Base-by-base conservation (phyloP, 2,329 filamentous ascomycete species). In the Aspergillaceae sp. region DNA sequence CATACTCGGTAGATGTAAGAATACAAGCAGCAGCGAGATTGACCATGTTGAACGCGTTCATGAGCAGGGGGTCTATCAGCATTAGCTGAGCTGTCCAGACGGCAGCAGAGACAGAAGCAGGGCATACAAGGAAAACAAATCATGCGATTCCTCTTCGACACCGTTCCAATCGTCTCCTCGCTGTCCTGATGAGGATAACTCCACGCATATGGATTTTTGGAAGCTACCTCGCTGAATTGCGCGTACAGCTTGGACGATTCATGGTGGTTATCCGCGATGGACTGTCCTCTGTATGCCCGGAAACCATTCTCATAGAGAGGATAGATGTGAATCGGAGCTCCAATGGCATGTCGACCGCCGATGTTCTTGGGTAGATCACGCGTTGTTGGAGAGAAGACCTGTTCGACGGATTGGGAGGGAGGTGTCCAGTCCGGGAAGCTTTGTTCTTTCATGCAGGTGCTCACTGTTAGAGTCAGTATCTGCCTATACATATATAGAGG, bases 11-110 rank as follows among this genome's bases (percentile, higher is more conserved):
- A 0, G 78, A 79, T 0, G 82, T 85, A 3, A 86, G 48, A 10
- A 86, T 69, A 47, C 75, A 74, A 5, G 81, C 79, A 0, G 72
- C 77, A 2, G 81, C 75, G 9, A 85, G 65, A 49, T 86, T 85
- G 33, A 86, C 75, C 2, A 73, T 82, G 52, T 85, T 86, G 64
- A 84, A 85, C 0, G 82, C 82, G 55, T 86, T 86, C 82, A 85
- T 84, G 7, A 84, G 62, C 0, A 86, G 65, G 0, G 81, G 80
- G 62, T 85, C 80, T 84, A 41, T 2, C 7, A 11, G 11, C 40
- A 19, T 19, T 19, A 19, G 19, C 19, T 19, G 19, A 19, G 40
- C 19, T 38, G 29, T 11, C 9, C 5, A 19, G 19, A 19, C 19
- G 19, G 19, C 19, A 19, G 19, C 19, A 19, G 19, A 19, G 19